Base-by-base conservation (phyloP, 768 basidiomycete species). In the Leccinum olivaceopallidum region DNA sequence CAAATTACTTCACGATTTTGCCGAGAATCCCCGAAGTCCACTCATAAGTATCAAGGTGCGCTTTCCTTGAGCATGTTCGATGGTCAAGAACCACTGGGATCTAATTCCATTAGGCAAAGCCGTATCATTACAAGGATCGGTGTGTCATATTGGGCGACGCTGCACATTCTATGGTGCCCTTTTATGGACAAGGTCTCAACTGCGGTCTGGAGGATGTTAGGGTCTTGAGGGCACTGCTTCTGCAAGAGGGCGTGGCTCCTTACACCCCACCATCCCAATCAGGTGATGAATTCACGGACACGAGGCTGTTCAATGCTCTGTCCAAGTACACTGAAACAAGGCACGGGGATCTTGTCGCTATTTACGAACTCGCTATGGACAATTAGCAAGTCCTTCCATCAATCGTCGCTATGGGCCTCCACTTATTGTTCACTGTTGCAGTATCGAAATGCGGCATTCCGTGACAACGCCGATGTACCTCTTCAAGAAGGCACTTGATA, bases 151-250 rank as follows among this genome's bases (percentile, higher is more conserved):
- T 99, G 54, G 96, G 96, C 58, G 96, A 99, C 75, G 90, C 96
- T 44, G 93, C 94, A 12, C 96, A 99, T 75, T 90, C 94, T 48
- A 98, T 98, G 95, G 95, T 95, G n/a, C 95, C 96, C 63, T 95
- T 95, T 78, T 95, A 91, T 73, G 92, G 96, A 48, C 96, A 99
- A 81, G 96, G 96, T 47, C 83, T 98, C 67, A 99, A 99, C 71
- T 97, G 95, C 71, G 96, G 96, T 16, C 83, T 99, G 56, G 96
- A 99, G 77, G 96, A 99, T 75, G 95, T 98, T 67, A 86, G 97
- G 65, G 85, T 98, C 56, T 82, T 99, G 65, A 84, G 87, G 60
- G 81, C 85, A 32, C 77, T 95, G 58, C 80, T 98, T 68, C 83
- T 84, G 58, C 81, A 87, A 60, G 86, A 90, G 73, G 81, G 81